phyloP scores from a whole-genome alignment of 768 basidiomycete species.

The Tephrocybe sp. region DNA sequence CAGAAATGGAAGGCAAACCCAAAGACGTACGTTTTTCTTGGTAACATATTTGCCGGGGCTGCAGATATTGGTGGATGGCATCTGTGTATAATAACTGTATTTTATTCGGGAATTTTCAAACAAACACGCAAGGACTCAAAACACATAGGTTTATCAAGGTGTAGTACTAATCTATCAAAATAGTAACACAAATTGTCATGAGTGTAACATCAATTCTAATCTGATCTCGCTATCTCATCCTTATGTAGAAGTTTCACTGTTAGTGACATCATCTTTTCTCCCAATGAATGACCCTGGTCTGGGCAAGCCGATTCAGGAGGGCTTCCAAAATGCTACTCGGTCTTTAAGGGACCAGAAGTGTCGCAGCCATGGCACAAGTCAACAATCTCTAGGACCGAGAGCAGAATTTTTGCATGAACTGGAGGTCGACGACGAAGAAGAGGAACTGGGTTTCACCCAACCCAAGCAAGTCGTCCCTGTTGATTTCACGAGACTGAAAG shows the following conservation, averaged over 20 bases:
- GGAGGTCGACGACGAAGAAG: neutral
- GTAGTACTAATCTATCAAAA: too few species aligned
- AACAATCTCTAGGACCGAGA: neutral
- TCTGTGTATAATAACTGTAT: too few species aligned
- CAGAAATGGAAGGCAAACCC: neutral
- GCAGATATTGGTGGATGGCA: too few species aligned
- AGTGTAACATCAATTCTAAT: too few species aligned
- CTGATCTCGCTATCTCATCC: too few species aligned
- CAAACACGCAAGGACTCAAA: too few species aligned
- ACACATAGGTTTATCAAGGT: too few species aligned
- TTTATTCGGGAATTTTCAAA: too few species aligned
- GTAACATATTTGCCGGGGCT: too few species aligned
- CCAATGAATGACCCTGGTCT: conserved; percentile 1
- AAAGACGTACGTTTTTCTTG: neutral
- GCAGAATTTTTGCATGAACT: neutral
- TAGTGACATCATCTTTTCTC: neutral
- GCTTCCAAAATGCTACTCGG: neutral
- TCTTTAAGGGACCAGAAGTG: neutral
- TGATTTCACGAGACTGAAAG: neutral
- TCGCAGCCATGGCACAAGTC: neutral
- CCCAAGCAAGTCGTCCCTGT: neutral
- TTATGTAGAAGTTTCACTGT: too few species aligned
- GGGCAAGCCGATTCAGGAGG: neutral
- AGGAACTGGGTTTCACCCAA: neutral
- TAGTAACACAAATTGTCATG: too few species aligned